phyloP scores from a whole-genome alignment of 192 early-diverging fungal genomes.

The Coemansia erecta region DNA sequence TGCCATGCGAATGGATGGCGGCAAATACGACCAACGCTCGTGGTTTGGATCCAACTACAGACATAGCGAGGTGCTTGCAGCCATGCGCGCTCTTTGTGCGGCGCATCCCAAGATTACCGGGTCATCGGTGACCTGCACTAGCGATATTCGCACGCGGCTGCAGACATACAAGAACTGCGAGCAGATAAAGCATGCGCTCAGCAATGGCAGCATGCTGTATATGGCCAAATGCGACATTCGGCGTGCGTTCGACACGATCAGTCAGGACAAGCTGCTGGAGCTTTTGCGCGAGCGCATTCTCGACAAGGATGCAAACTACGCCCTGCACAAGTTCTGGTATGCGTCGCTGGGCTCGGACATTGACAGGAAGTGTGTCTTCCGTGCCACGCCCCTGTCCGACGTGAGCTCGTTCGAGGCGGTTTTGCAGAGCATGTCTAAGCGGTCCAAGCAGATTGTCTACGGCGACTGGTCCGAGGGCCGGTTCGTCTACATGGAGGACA shows the following conservation, averaged over 20 bases:
- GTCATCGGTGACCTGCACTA: conserved; percentile 43
- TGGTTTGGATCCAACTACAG: conserved; percentile 10
- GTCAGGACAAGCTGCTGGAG: conserved; percentile 61
- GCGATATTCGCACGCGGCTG: conserved; percentile 52
- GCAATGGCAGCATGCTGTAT: conserved; percentile 40
- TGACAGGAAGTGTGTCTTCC: conserved; percentile 19
- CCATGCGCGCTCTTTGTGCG: conserved; percentile 17
- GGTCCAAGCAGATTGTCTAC: conserved; percentile 59
- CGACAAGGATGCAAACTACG: conserved; percentile 58
- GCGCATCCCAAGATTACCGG: conserved; percentile 30
- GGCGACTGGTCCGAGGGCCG: conserved; percentile 70
- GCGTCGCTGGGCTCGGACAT: conserved; percentile 36
- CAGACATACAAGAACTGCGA: conserved; percentile 32
- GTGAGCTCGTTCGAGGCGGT: conserved; percentile 48
- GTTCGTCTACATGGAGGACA: conserved; percentile 50
- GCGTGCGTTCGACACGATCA: conserved; percentile 78
- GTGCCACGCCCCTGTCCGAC: conserved; percentile 38
- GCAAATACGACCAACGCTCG: background rate
- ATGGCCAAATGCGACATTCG: conserved; percentile 85
- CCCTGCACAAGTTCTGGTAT: conserved; percentile 64
- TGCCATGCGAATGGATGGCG: background rate
- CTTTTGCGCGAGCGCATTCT: conserved; percentile 15
- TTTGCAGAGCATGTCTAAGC: conserved; percentile 47
- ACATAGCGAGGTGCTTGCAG: conserved; percentile 29
- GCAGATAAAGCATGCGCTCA: background rate